A percentile compares a stretch with the other conserved stretches of the same genome.
These are phyloP conservation scores for Aureoboletus auriporus DNA, from an alignment of 768 basidiomycete genomes.

Conservation along the genomic window DNA sequence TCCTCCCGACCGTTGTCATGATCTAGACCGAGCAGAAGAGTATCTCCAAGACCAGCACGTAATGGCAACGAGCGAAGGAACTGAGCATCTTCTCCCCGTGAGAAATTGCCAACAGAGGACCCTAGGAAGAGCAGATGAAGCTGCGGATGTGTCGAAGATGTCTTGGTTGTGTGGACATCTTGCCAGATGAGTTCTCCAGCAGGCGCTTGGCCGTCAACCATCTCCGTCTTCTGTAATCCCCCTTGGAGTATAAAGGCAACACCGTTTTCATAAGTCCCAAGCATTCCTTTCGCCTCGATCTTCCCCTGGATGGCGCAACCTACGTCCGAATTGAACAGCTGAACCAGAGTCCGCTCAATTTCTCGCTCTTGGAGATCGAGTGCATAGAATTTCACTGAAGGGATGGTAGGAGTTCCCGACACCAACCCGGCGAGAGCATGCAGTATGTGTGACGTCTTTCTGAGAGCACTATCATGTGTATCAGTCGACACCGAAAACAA, in stretches of 20 bases:
- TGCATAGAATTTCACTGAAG: constrained; percentile 81
- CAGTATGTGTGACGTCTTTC: constrained; percentile 86
- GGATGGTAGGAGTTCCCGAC: constrained; percentile 26
- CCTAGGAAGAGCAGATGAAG: constrained; percentile 90
- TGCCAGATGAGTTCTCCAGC: constrained; percentile 6
- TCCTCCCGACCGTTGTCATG: constrained; percentile 66
- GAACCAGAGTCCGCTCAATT: constrained; percentile 71
- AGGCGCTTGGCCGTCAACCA: background rate
- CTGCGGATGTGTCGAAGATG: constrained; percentile 50
- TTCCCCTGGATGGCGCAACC: constrained; percentile 64
- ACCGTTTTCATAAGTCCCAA: constrained; percentile 90
- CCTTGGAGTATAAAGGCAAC: constrained; percentile 67
- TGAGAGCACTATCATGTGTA: constrained; percentile 54
- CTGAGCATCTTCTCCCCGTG: constrained; percentile 56
- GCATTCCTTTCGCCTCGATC: constrained; percentile 77
- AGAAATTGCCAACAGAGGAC: constrained; percentile 89
- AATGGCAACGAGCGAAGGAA: constrained; percentile 83
- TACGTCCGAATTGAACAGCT: constrained; percentile 60
- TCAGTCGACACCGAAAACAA: constrained; percentile 8
- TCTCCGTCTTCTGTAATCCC: constrained; percentile 12
- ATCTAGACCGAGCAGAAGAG: constrained; percentile 87
- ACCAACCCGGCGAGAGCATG: constrained; percentile 60
- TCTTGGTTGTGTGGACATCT: constrained; percentile 15
- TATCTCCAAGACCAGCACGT: constrained; percentile 70
- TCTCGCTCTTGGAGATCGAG: constrained; percentile 90